Evolutionary conservation across 2,329 filamentous ascomycete species (phyloP).

Genomic region (Teratosphaeria destructans): DNA sequence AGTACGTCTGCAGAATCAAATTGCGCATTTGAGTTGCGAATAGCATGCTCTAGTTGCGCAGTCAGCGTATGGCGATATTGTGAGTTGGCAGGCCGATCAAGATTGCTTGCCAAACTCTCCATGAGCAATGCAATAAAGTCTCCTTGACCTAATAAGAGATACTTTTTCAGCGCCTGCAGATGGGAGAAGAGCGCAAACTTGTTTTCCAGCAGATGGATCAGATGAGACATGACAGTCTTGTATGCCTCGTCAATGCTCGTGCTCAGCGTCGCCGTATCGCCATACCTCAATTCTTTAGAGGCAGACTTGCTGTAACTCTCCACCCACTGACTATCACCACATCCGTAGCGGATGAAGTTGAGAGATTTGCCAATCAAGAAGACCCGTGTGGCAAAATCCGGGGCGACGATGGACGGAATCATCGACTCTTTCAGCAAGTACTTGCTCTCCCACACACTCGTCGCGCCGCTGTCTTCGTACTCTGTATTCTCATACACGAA

Average conservation of each 20-base stretch:
- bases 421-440: conserved; percentile 77
- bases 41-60: conserved; percentile 94
- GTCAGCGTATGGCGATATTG: conserved; percentile 95
- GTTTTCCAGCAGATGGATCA: conserved; percentile 85
- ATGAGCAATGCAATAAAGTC: conserved; percentile 96
- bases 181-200: conserved; percentile 96
- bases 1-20: conserved; percentile 89
- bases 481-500: conserved; percentile 79
- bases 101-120: conserved; percentile 86
- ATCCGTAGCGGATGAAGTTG: conserved; percentile 96
- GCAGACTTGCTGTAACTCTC: conserved; percentile 88
- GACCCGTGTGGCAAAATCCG: conserved; percentile 90
- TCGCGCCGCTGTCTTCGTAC: conserved; percentile 49
- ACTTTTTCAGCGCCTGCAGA: conserved; percentile 82
- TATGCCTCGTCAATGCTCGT: conserved; percentile 94
- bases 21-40: conserved; percentile 92
- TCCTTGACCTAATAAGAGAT: conserved; percentile 85
- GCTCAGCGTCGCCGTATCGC: conserved; percentile 83
- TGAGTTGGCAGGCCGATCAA: conserved; percentile 89
- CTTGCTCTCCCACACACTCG: conserved; percentile 96
- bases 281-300: conserved; percentile 84
- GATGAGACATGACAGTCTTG: conserved; percentile 91
- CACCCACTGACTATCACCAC: conserved; percentile 88
- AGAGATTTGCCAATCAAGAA: conserved; percentile 96
- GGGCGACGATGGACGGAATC: conserved; percentile 86